phyloP scores from a whole-genome alignment of 1,284 basidiomycete genomes.

The Termitomyces sp. region DNA sequence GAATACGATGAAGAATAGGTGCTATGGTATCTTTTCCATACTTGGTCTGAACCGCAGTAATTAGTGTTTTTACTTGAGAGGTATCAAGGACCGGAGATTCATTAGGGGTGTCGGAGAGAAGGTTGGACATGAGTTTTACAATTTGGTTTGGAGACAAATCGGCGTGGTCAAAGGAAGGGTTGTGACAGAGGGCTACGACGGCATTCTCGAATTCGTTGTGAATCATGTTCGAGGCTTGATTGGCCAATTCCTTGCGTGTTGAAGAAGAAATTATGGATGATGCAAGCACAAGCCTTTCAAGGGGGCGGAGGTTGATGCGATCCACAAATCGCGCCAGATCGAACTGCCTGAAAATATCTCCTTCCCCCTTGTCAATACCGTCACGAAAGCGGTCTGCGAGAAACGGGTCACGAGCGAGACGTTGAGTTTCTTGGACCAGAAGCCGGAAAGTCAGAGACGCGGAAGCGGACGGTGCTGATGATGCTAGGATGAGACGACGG shows the following conservation, averaged over 20 bases:
- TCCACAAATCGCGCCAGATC: constrained; percentile 76
- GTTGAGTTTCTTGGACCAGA: constrained; percentile 81
- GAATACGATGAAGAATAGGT: constrained; percentile 45
- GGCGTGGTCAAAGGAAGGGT: constrained; percentile 73
- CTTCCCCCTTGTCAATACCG: constrained; percentile 79
- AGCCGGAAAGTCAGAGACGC: constrained; percentile 74
- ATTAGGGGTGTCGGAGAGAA: constrained; percentile 62
- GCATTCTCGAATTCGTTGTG: constrained; percentile 75
- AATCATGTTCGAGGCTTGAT: constrained; percentile 63
- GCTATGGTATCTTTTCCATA: constrained; percentile 55
- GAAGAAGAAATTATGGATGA: constrained; percentile 69
- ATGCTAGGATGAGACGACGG: constrained; percentile 77
- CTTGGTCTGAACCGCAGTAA: constrained; percentile 69
- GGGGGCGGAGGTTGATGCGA: constrained; percentile 69
- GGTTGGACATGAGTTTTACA: constrained; percentile 73
- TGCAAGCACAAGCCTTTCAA: constrained; percentile 74
- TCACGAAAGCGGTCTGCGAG: constrained; percentile 83
- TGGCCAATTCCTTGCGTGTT: constrained; percentile 65
- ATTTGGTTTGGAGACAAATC: constrained; percentile 72
- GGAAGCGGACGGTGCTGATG: constrained; percentile 53
- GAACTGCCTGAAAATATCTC: constrained; percentile 73
- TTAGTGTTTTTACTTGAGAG: constrained; percentile 65
- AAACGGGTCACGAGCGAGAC: constrained; percentile 81
- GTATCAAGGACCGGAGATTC: constrained; percentile 68
- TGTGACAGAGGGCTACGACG: constrained; percentile 64